Percentiles rank a stretch among this genome's conserved stretches.
phyloP scores from a whole-genome alignment of 805 yeast species.

The Wickerhamiella vanderwaltii region DNA sequence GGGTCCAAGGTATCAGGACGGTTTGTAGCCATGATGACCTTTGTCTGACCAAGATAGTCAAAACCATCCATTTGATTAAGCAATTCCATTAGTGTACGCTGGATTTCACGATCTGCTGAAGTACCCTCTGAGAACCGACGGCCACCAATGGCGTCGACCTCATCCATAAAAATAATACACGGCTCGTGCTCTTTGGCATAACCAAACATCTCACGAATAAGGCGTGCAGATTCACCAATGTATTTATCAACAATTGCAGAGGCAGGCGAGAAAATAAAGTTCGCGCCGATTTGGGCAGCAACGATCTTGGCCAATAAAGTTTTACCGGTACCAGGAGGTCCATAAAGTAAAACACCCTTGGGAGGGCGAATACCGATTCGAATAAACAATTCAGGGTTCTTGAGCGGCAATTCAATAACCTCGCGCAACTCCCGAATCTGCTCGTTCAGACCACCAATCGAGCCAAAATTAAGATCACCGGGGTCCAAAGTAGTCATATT shows the following conservation, averaged over 20 bases:
- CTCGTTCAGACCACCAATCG: constrained; percentile 92
- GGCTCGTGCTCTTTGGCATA: constrained; percentile 98
- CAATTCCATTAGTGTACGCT: constrained; percentile 93
- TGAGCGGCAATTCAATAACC: constrained; percentile 91
- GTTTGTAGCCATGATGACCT: constrained; percentile 98
- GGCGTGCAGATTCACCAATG: constrained; percentile 94
- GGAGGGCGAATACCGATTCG: constrained; percentile 99
- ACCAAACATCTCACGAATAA: constrained; percentile 94
- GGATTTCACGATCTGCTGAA: constrained; percentile 96
- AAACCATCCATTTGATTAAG: constrained; percentile 98
- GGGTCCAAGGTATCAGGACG: constrained; percentile 98
- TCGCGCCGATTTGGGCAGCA: constrained; percentile 97
- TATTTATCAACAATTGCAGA: constrained; percentile 96
- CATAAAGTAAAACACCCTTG: constrained; percentile 89
- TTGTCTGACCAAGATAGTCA: constrained; percentile 91
- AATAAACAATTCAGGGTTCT: constrained; percentile 89
- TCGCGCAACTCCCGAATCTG: constrained; percentile 95
- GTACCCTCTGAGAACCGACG: constrained; percentile 97
- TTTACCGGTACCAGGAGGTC: constrained; percentile 99
- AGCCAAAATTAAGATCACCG: constrained; percentile 89
- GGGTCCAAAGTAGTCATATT: constrained; percentile 97
- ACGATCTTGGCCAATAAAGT: constrained; percentile 94
- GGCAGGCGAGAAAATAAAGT: constrained; percentile 96
- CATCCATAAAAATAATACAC: constrained; percentile 97
- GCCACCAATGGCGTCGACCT: constrained; percentile 97